These are phyloP conservation scores for Cladosporium sp. DNA, from an alignment of 2,329 filamentous ascomycete species.

Conservation along the genomic window DNA sequence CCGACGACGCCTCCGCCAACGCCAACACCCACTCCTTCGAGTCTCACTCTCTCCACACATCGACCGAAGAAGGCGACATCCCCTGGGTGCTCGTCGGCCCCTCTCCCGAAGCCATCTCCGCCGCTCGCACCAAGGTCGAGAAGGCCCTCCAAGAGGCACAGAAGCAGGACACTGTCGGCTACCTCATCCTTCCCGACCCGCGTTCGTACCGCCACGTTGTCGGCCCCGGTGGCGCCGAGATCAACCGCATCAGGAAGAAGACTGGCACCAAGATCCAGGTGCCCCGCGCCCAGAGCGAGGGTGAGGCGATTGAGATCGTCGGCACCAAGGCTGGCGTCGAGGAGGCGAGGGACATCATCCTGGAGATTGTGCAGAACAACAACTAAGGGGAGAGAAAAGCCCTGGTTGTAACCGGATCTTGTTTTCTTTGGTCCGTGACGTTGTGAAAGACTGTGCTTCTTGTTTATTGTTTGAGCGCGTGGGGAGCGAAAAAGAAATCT, in stretches of 20 bases:
- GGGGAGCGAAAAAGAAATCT: background rate
- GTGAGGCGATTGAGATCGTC: slow-evolving; percentile 86
- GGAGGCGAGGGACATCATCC: slow-evolving; percentile 82
- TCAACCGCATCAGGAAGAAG: slow-evolving; percentile 88
- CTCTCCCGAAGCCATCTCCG: slow-evolving; percentile 70
- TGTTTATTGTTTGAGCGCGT: background rate
- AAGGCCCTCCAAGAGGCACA: slow-evolving; percentile 70
- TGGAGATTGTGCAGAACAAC: slow-evolving; percentile 66
- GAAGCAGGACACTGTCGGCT: slow-evolving; percentile 73
- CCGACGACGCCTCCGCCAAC: slow-evolving; percentile 65
- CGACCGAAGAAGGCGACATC: slow-evolving; percentile 61
- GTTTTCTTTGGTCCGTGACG: background rate
- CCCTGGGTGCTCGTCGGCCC: slow-evolving; percentile 87
- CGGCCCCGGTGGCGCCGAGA: slow-evolving; percentile 82
- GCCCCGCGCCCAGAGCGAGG: slow-evolving; percentile 71
- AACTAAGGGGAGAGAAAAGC: background rate
- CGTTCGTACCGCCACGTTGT: slow-evolving; percentile 88
- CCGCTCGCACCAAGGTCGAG: slow-evolving; percentile 74
- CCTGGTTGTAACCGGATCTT: background rate
- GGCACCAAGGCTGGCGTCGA: slow-evolving; percentile 79
- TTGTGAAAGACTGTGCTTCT: background rate
- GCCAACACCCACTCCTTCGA: slow-evolving; percentile 80
- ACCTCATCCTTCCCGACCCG: slow-evolving; percentile 86
- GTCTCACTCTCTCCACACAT: slow-evolving; percentile 73
- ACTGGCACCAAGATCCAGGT: slow-evolving; percentile 94